Evolutionary conservation across 805 yeast genomes (phyloP).

Genomic region (Yamadazyma sp.): DNA sequence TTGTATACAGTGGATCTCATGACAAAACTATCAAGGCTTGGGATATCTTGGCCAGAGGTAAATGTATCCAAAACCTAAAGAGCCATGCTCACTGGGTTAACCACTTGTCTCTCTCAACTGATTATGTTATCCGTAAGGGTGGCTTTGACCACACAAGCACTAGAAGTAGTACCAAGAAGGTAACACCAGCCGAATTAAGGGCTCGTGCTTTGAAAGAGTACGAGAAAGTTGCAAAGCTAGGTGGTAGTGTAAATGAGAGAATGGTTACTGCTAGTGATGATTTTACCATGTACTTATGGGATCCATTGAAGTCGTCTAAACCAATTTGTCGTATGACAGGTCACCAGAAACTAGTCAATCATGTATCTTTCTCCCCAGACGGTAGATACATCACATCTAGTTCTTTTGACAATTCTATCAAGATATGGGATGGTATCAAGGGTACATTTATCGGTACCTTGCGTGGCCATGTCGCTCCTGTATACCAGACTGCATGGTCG

Average conservation of each 20-base stretch:
- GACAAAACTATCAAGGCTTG: constrained; percentile 92
- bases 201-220: constrained; percentile 58
- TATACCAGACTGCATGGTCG: constrained; percentile 97
- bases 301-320: constrained; percentile 74
- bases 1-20: constrained; percentile 86
- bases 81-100: constrained; percentile 99
- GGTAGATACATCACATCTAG: constrained; percentile 89
- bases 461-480: constrained; percentile 97
- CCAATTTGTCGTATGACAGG: constrained; percentile 96
- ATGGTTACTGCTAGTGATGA: constrained; percentile 96
- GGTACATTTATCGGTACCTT: constrained; percentile 89
- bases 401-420: constrained; percentile 92
- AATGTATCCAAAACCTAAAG: constrained; percentile 72
- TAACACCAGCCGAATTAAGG: constrained; percentile 28
- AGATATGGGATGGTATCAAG: constrained; percentile 92
- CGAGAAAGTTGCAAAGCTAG: constrained; percentile 60
- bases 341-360: constrained; percentile 94
- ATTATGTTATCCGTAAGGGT: constrained; percentile 81
- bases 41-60: constrained; percentile 76
- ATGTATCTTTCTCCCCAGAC: constrained; percentile 94
- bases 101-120: constrained; percentile 89
- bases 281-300: constrained; percentile 97
- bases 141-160: constrained; percentile 73
- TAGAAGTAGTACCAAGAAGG: constrained; percentile 31
- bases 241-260: constrained; percentile 62